Evolutionary conservation across 352 stramenopile species (phyloP).

Genomic region (Pythium phragmiticola): DNA sequence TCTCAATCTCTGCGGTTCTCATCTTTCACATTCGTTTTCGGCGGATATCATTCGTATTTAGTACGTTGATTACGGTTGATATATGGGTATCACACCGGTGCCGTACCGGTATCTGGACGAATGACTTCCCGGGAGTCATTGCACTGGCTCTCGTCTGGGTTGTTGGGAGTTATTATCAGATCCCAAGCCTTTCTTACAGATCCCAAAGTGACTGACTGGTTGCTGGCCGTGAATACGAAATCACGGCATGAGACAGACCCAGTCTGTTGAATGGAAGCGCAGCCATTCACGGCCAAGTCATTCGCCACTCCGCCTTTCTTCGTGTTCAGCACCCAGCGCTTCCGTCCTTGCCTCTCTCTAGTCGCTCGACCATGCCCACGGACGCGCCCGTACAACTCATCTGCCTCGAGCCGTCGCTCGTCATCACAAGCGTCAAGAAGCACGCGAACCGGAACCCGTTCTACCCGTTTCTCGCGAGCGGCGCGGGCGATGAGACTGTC

Average conservation of each 20-base stretch:
- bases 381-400: constrained; percentile 55
- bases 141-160: constrained; percentile 20
- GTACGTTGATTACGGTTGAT: no score
- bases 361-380: neutral
- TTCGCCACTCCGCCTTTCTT: neutral
- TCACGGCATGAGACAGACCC: constrained; percentile 14
- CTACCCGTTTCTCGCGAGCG: constrained; percentile 24
- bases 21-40: no score
- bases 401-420: constrained; percentile 48
- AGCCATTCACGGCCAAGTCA: constrained; percentile 6
- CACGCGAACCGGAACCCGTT: constrained; percentile 27
- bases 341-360: neutral
- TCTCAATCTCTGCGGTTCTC: no score
- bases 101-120: constrained; percentile 1
- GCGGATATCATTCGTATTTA: no score
- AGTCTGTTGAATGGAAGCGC: neutral
- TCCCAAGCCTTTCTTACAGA: constrained; percentile 10
- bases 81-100: neutral
- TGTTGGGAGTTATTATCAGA: neutral
- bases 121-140: constrained; percentile 9
- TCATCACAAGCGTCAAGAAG: constrained; percentile 56
- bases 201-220: constrained; percentile 1
- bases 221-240: neutral
- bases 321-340: neutral
- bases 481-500: neutral